phyloP scores from a whole-genome alignment of 1,284 basidiomycete genomes.

The Apiotrichum veenhuisii region DNA sequence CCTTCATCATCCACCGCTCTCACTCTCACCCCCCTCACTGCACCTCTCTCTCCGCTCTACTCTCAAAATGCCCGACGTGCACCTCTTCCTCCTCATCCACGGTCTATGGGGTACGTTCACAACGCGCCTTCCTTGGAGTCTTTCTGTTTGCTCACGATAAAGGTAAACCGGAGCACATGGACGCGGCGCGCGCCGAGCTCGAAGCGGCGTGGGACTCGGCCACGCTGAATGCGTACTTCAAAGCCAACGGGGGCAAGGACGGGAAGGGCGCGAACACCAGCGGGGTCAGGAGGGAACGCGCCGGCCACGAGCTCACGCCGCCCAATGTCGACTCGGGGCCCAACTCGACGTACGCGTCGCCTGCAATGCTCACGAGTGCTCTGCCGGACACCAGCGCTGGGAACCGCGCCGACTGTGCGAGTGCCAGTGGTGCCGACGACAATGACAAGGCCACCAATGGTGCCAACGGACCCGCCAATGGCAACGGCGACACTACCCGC shows the following conservation, averaged over 20 bases:
- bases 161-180: slow-evolving; percentile 42
- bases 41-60: background rate
- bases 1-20: background rate
- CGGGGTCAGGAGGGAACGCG: no score
- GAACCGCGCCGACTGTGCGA: no score
- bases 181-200: slow-evolving; percentile 37
- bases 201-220: slow-evolving; percentile 21
- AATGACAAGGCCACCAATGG: no score
- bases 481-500: no score
- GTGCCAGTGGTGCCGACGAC: no score
- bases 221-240: background rate
- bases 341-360: background rate
- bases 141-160: slow-evolving; percentile 1
- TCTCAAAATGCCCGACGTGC: slow-evolving; percentile 23
- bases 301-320: no score
- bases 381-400: background rate
- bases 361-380: background rate
- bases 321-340: background rate
- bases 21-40: no score
- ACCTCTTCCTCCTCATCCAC: slow-evolving; percentile 47
- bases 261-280: no score
- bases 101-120: slow-evolving; percentile 48
- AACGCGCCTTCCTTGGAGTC: no score
- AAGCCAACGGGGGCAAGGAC: no score
- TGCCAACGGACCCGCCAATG: no score